These are phyloP conservation scores for Austroboletus festivus DNA, from an alignment of 768 basidiomycete species.

Conservation along the genomic window DNA sequence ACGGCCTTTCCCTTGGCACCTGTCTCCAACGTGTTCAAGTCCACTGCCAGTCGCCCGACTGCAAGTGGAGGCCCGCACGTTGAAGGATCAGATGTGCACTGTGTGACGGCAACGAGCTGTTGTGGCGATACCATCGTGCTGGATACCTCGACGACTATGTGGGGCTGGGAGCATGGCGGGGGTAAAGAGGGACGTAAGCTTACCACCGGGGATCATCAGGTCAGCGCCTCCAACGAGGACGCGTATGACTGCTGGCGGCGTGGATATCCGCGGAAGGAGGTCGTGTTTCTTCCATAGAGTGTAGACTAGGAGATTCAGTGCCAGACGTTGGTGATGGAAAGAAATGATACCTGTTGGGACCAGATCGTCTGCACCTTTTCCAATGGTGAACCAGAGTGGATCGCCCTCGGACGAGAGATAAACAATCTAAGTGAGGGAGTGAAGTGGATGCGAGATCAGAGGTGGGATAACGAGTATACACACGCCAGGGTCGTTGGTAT, in stretches of 20 bases:
- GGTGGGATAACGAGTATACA: neutral
- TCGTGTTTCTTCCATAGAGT: conserved; percentile 74
- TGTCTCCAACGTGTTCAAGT: conserved; percentile 45
- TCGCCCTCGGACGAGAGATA: conserved; percentile 65
- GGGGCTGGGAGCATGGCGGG: neutral
- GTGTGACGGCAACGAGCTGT: conserved; percentile 63
- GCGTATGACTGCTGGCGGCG: conserved; percentile 67
- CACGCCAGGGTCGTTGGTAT: conserved; percentile 65
- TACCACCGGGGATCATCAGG: conserved; percentile 85
- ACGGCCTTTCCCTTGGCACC: conserved; percentile 77
- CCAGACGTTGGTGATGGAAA: neutral
- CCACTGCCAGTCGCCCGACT: conserved; percentile 67
- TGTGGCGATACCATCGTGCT: conserved; percentile 36
- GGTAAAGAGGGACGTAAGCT: conserved; percentile 21
- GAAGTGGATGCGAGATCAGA: neutral
- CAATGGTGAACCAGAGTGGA: conserved; percentile 76
- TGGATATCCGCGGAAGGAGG: conserved; percentile 68
- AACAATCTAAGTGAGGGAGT: conserved; percentile 45
- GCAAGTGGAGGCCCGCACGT: conserved; percentile 55
- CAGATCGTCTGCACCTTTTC: conserved; percentile 63
- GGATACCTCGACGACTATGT: conserved; percentile 55
- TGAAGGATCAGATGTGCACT: conserved; percentile 37
- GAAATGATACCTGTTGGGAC: conserved; percentile 59
- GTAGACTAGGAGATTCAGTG: conserved; percentile 44
- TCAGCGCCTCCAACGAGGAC: conserved; percentile 77